A percentile compares a stretch with the other conserved stretches of the same genome.
Evolutionary conservation across 805 yeast species (phyloP).

Genomic region (Yamadazyma endophytica): DNA sequence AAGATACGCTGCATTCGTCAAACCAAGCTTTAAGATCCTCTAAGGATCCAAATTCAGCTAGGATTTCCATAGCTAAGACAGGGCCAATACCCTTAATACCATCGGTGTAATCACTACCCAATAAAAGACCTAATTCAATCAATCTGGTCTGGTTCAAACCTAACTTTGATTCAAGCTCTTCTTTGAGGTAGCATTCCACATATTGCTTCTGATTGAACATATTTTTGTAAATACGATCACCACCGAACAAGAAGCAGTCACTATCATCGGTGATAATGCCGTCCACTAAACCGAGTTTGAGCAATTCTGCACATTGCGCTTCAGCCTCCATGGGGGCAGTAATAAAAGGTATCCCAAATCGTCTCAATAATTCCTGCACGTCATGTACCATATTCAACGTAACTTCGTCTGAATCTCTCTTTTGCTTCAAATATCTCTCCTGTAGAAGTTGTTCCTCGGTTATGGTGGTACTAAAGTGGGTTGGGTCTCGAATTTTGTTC

Average conservation of each 20-base stretch:
- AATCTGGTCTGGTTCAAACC: constrained; percentile 62
- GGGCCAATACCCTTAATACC: constrained; percentile 95
- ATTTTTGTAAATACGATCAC: constrained; percentile 76
- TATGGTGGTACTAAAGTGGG: constrained; percentile 30
- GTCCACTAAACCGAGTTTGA: constrained; percentile 71
- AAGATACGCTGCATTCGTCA: constrained; percentile 42
- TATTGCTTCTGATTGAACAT: constrained; percentile 91
- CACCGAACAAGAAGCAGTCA: constrained; percentile 94
- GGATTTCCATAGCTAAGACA: constrained; percentile 81
- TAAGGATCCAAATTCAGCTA: constrained; percentile 72
- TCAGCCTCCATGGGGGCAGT: constrained; percentile 99
- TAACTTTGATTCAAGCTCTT: constrained; percentile 55
- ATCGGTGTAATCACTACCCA: constrained; percentile 94
- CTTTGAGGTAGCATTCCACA: constrained; percentile 75
- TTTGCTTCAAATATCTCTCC: constrained; percentile 60
- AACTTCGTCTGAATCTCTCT: constrained; percentile 89
- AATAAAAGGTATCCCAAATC: constrained; percentile 92
- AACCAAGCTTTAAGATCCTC: constrained; percentile 50
- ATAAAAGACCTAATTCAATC: constrained; percentile 74
- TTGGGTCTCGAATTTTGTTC: too few species aligned
- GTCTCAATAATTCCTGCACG: constrained; percentile 78
- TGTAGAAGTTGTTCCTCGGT: constrained; percentile 48
- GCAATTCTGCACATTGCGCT: constrained; percentile 90
- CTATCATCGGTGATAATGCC: constrained; percentile 97
- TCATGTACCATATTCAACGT: constrained; percentile 81